These are phyloP conservation scores for Tetrahymena malaccensis DNA, from an alignment of 73 alveolate species.

Conservation along the genomic window DNA sequence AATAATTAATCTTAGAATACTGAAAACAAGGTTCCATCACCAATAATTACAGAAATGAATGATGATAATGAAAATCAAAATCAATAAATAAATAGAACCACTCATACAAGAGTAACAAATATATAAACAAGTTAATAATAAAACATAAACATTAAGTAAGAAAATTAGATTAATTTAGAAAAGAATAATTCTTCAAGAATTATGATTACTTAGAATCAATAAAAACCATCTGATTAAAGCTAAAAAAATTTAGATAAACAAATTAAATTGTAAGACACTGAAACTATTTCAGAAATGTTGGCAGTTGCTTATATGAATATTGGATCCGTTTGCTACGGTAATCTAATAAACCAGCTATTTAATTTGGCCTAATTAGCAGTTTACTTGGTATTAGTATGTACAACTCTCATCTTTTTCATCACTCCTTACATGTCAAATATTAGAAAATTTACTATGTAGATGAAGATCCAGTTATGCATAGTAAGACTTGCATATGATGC, in stretches of 20 bases:
- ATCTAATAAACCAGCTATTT: neutral
- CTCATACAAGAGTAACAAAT: too few species aligned
- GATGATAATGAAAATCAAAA: too few species aligned
- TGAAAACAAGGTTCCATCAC: too few species aligned
- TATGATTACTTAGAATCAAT: neutral
- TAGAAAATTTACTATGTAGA: neutral
- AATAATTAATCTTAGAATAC: too few species aligned
- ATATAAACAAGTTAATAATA: too few species aligned
- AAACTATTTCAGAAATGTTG: neutral
- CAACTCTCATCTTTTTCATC: neutral
- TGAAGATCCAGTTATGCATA: neutral
- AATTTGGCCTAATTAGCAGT: neutral
- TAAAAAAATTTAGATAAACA: neutral
- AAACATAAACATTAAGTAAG: too few species aligned
- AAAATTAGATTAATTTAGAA: too few species aligned
- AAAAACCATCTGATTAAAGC: too few species aligned
- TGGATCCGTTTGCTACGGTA: neutral
- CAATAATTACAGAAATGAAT: too few species aligned
- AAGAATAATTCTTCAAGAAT: neutral
- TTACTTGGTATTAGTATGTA: neutral
- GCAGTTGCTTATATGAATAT: neutral
- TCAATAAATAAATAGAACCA: too few species aligned
- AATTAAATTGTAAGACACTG: neutral
- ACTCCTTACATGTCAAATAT: too few species aligned
- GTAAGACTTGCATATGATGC: neutral